Evolutionary conservation across 2,329 filamentous ascomycete genomes (phyloP).

Genomic region (Penicillium sp.): DNA sequence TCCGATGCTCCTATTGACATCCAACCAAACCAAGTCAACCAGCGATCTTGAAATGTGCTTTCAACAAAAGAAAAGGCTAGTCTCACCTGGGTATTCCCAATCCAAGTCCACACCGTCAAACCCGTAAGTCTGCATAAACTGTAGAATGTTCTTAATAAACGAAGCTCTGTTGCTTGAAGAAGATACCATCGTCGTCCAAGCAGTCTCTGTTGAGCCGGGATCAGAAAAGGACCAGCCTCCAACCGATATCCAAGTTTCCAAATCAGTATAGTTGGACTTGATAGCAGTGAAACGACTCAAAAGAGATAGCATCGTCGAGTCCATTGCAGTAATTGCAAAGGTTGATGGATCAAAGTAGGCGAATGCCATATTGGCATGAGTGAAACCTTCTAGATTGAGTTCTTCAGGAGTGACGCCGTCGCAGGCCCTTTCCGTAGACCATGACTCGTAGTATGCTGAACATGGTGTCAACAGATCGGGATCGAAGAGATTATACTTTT

Average conservation of each 20-base stretch:
- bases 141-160: neutral
- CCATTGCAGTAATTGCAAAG: neutral
- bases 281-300: neutral
- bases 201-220: neutral
- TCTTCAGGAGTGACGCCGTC: neutral
- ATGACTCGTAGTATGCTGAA: conserved; percentile 1
- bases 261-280: neutral
- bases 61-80: neutral
- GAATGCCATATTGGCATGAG: neutral
- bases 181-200: neutral
- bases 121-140: neutral
- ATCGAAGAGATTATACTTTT: neutral
- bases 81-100: neutral
- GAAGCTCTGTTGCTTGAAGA: neutral
- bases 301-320: neutral
- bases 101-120: neutral
- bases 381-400: neutral
- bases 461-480: neutral
- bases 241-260: neutral
- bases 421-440: neutral
- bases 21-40: neutral
- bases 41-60: too few relatives aligned
- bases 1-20: neutral
- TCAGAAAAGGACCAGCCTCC: neutral
- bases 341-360: neutral